Evolutionary conservation across 176 grass and related monocot species (phyloP).

Genomic region (sorghum (Sorghum bicolor)): DNA sequence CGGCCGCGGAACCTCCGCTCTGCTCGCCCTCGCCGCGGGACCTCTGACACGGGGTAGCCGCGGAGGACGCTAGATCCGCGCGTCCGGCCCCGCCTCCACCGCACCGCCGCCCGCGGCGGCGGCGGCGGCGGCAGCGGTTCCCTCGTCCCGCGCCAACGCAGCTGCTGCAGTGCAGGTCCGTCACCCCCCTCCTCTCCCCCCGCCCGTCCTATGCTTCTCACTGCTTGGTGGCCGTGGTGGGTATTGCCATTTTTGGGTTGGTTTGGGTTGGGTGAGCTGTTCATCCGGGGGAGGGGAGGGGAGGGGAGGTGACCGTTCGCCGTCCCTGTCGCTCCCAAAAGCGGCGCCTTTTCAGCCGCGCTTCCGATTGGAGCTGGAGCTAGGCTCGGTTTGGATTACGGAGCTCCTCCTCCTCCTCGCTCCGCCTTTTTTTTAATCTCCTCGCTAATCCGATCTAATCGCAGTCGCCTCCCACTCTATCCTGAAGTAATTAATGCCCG

Average conservation of each 20-base stretch:
- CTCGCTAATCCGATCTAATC: background rate
- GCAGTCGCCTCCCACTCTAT: background rate
- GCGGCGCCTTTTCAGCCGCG: constrained; percentile 39
- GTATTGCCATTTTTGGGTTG: constrained; percentile 25
- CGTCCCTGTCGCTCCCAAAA: constrained; percentile 44
- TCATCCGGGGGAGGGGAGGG: no score
- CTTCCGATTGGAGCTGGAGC: background rate
- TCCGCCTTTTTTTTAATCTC: background rate
- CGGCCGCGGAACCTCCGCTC: background rate
- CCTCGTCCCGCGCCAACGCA: background rate
- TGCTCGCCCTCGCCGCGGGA: background rate
- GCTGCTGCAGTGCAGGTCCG: background rate
- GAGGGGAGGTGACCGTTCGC: constrained; percentile 5
- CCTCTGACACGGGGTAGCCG: background rate
- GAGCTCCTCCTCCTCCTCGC: background rate
- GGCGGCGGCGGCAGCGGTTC: background rate
- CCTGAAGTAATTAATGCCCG: background rate
- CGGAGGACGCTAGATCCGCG: background rate
- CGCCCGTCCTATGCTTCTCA: background rate
- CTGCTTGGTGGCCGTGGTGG: background rate
- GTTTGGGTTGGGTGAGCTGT: background rate
- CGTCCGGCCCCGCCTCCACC: background rate
- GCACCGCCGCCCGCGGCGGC: background rate
- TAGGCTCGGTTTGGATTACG: background rate
- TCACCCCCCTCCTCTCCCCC: background rate